Evolutionary conservation across 805 yeast genomes (phyloP).

Genomic region (Yarrowia sp.): DNA sequence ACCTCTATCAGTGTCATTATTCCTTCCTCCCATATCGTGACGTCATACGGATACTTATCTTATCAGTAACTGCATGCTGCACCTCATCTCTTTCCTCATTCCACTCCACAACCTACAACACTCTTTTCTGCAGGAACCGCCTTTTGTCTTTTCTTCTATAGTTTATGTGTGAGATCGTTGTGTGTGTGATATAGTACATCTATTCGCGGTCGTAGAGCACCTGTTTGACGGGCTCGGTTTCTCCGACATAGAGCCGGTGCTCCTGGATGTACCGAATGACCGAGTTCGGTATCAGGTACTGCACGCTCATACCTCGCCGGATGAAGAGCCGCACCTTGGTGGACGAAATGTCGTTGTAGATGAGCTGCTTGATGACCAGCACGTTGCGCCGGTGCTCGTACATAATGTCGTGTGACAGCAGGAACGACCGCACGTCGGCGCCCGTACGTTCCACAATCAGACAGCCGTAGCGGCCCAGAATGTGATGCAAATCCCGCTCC

Average conservation of each 20-base stretch:
- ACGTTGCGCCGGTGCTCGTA: slow-evolving; percentile 93
- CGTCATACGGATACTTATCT: no score
- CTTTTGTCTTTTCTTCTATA: neutral
- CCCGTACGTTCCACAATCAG: slow-evolving; percentile 97
- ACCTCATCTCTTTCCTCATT: no score
- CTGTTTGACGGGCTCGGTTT: slow-evolving; percentile 92
- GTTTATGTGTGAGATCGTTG: no score
- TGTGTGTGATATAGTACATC: slow-evolving; percentile 13
- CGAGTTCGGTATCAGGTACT: slow-evolving; percentile 88
- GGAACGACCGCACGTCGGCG: slow-evolving; percentile 89
- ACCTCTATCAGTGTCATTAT: no score
- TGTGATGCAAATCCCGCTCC: slow-evolving; percentile 92
- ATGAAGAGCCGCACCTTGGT: slow-evolving; percentile 93
- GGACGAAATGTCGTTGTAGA: slow-evolving; percentile 93
- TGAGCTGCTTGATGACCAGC: slow-evolving; percentile 91
- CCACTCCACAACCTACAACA: no score
- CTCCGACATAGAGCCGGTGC: slow-evolving; percentile 81
- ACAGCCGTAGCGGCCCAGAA: slow-evolving; percentile 95
- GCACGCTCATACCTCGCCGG: slow-evolving; percentile 96
- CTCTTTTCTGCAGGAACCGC: no score
- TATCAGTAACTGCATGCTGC: no score
- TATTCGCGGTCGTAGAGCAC: slow-evolving; percentile 55
- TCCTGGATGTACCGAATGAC: slow-evolving; percentile 96
- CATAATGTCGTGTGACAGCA: slow-evolving; percentile 94
- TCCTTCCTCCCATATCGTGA: no score